These are phyloP conservation scores for Irpex sp. DNA, from an alignment of 1,284 basidiomycete species.

Conservation along the genomic window DNA sequence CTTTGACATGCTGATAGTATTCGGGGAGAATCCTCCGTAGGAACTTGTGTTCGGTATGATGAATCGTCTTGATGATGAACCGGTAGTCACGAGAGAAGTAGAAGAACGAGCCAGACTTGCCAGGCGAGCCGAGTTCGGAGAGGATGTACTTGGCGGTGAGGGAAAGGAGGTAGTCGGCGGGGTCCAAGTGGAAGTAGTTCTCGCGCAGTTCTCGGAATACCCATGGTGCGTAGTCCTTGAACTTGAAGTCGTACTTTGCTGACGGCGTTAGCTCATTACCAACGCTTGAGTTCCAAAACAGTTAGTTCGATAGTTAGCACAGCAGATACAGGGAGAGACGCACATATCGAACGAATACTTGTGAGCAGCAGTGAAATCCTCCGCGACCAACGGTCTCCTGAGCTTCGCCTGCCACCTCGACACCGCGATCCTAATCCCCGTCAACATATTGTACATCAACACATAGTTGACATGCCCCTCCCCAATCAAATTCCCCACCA, in stretches of 20 bases:
- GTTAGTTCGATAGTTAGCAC: slow-evolving; percentile 1
- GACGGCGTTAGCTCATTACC: slow-evolving; percentile 97
- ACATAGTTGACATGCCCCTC: slow-evolving; percentile 99
- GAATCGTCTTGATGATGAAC: slow-evolving; percentile 99
- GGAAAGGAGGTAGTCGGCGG: slow-evolving; percentile 95
- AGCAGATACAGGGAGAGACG: slow-evolving; percentile 26
- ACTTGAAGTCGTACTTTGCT: slow-evolving; percentile 97
- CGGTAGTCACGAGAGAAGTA: slow-evolving; percentile 99
- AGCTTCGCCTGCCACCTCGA: slow-evolving; percentile 97
- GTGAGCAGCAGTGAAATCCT: slow-evolving; percentile 88
- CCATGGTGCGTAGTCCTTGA: slow-evolving; percentile 99
- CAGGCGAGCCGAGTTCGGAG: slow-evolving; percentile 96
- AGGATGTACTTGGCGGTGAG: slow-evolving; percentile 97
- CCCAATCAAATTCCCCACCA: slow-evolving; percentile 94
- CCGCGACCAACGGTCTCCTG: slow-evolving; percentile 77
- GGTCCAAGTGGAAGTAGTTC: slow-evolving; percentile 92
- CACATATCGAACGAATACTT: slow-evolving; percentile 98
- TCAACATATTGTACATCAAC: slow-evolving; percentile 99
- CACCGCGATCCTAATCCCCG: slow-evolving; percentile 93
- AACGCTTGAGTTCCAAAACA: slow-evolving; percentile 44
- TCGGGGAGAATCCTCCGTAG: slow-evolving; percentile 80
- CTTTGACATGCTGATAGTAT: slow-evolving; percentile 87
- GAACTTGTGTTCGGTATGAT: slow-evolving; percentile 93
- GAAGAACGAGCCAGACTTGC: slow-evolving; percentile 98
- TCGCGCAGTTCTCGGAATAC: slow-evolving; percentile 95